Evolutionary conservation across 2,329 filamentous ascomycete species (phyloP).

Genomic region (Aureobasidium sp.): DNA sequence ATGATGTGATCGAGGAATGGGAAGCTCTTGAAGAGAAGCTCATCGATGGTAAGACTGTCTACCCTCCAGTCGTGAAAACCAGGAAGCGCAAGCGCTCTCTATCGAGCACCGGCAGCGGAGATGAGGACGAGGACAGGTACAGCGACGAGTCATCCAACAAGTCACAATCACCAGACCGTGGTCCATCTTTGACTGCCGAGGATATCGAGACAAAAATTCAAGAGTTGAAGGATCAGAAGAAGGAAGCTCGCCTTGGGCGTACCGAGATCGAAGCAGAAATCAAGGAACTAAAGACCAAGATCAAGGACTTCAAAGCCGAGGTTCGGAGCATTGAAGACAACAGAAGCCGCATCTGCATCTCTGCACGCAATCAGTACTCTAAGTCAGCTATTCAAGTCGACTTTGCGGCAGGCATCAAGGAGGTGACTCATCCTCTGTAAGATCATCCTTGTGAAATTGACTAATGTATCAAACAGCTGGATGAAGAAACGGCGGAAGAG

Average conservation of each 20-base stretch:
- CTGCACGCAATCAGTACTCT: conserved; percentile 48
- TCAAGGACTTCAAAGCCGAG: conserved; percentile 24
- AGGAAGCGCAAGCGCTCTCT: conserved; percentile 37
- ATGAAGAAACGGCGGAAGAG: conserved; percentile 46
- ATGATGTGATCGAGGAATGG: conserved; percentile 39
- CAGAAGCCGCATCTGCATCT: conserved; percentile 40
- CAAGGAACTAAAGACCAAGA: conserved; percentile 22
- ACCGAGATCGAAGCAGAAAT: conserved; percentile 24
- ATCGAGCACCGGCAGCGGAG: conserved; percentile 18
- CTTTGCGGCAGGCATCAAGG: conserved; percentile 51
- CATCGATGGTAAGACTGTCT: conserved; percentile 35
- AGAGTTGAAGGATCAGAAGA: conserved; percentile 36
- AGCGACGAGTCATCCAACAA: conserved; percentile 19
- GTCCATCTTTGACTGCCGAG: conserved; percentile 29
- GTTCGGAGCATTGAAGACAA: conserved; percentile 26
- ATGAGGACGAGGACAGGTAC: conserved; percentile 18
- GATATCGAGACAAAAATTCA: conserved; percentile 36
- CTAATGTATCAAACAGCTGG: conserved; percentile 28
- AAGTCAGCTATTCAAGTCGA: conserved; percentile 47
- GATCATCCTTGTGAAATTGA: background rate
- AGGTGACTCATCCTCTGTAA: conserved; percentile 21
- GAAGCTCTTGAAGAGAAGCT: conserved; percentile 31
- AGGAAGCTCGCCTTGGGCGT: conserved; percentile 21
- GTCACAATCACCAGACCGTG: conserved; percentile 8
- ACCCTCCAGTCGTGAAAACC: conserved; percentile 26